Evolutionary conservation across 2,329 filamentous ascomycete genomes (phyloP), one percentile per base, ranked within the genome.

Genomic region (Talaromyces albobiverticillius): DNA sequence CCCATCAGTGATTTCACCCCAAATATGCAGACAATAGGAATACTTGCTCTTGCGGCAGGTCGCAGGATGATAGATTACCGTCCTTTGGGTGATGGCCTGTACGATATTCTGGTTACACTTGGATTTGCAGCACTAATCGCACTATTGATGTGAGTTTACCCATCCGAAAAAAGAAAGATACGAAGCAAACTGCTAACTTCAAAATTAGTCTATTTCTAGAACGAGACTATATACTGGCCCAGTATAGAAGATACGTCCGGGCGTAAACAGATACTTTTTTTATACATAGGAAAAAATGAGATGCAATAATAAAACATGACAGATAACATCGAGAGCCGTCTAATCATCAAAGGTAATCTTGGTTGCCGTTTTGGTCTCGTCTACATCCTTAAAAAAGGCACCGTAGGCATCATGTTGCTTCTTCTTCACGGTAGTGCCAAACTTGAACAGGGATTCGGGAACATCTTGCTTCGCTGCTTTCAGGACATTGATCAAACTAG

Each of bases 351-450:
- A 96, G 45, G 85, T 92, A 69, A 96, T 95, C 80, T 96, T 96
- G 54, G 88, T 94, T 25, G 89, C 86, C 72, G 89, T 87, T 75
- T 93, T 88, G 70, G 82, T 89, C 71, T 86, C 86, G 64, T 90
- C 88, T 8, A 89, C 85, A 64, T 96, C 90, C 75, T 94, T 96
- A 80, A 89, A 96, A 71, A 97, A 97, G 29, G 91, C 90, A 54
- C 94, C 94, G 68, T 97, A 99, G 46, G 89, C 88, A 66, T 91
- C 89, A 76, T 99, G 94, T 46, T 86, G 83, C 90, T 97, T 97
- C 84, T 95, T 96, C 84, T 97, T 99, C 50, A 99, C 94, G 1
- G 93, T 97, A 20, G 91, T 95, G 65, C 94, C 94, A 63, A 96
- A 99, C 76, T 95, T 96, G 71, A 97, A 79, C 34, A 99, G 78